Conservation (phyloP, 2,329 filamentous ascomycete species). For the Ophiostoma sp. region DNA sequence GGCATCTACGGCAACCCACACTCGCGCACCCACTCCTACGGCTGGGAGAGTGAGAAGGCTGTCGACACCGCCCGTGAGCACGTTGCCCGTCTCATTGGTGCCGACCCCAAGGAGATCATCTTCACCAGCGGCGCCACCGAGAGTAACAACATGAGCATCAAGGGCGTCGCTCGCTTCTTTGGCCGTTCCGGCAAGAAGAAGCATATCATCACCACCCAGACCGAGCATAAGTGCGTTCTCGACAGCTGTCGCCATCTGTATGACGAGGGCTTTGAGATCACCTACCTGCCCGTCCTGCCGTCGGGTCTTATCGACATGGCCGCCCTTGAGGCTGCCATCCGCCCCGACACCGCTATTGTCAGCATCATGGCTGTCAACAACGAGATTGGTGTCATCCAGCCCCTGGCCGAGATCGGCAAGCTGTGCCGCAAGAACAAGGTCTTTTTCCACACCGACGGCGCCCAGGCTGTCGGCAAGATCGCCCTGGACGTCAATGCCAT, state of each 20-base stretch:
- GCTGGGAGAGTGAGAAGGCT: constrained; percentile 95
- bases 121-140: constrained; percentile 98
- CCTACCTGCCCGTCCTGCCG: constrained; percentile 85
- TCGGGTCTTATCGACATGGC: constrained; percentile 83
- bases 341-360: constrained; percentile 84
- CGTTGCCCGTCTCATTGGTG: constrained; percentile 81
- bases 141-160: constrained; percentile 99
- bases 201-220: constrained; percentile 95
- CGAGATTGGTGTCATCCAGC: constrained; percentile 98
- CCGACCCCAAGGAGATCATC: constrained; percentile 95
- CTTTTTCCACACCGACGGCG: constrained; percentile 96
- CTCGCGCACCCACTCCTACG: constrained; percentile 94
- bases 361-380: constrained; percentile 99
- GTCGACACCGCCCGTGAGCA: constrained; percentile 81
- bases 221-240: constrained; percentile 97
- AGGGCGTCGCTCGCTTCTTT: constrained; percentile 94
- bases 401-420: constrained; percentile 85
- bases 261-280: constrained; percentile 93
- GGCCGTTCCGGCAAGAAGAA: constrained; percentile 92
- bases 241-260: constrained; percentile 96
- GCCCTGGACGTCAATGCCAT: constrained; percentile 93
- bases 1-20: constrained; percentile 96
- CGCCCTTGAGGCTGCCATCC: constrained; percentile 80
- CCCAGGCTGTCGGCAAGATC: constrained; percentile 98
- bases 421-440: constrained; percentile 87